phyloP scores from a whole-genome alignment of 1,284 basidiomycete species.

The Ganoderma lucidum region DNA sequence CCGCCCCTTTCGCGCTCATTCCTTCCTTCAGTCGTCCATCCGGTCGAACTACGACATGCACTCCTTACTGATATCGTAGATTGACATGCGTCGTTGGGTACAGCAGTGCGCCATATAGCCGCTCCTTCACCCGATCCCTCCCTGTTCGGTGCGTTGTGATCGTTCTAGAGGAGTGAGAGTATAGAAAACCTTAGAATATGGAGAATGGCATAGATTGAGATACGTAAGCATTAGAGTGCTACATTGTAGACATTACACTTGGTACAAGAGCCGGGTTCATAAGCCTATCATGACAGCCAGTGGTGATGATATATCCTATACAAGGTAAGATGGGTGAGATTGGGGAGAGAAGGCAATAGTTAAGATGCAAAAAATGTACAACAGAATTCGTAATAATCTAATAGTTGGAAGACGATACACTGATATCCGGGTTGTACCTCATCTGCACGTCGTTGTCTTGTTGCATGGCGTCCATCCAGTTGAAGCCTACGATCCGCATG shows the following conservation, averaged over 20 bases:
- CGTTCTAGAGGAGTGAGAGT: not conserved
- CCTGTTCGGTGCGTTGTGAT: not conserved
- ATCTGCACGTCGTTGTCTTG: constrained; percentile 31
- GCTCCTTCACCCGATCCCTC: not conserved
- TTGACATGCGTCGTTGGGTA: not conserved
- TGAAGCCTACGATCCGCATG: constrained; percentile 34
- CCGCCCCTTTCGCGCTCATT: not conserved
- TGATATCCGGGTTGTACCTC: constrained; percentile 11
- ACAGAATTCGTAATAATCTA: not conserved
- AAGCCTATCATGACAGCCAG: constrained; percentile 16
- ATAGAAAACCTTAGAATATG: not conserved
- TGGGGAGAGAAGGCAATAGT: not conserved
- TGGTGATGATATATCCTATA: constrained; percentile 16
- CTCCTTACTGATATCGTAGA: not conserved
- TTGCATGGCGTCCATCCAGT: constrained; percentile 39
- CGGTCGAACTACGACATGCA: not conserved
- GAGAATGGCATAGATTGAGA: constrained; percentile 3
- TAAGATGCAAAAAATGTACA: not conserved
- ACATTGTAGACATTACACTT: constrained; percentile 27
- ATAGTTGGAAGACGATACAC: constrained; percentile 4
- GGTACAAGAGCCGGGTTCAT: constrained; percentile 19
- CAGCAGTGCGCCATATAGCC: not conserved
- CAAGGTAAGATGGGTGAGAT: constrained; percentile 7
- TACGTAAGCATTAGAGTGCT: constrained; percentile 7
- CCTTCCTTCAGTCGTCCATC: not conserved